These are phyloP conservation scores for Collybiopsis luxurians DNA, from an alignment of 768 basidiomycete genomes.

Conservation along the genomic window DNA sequence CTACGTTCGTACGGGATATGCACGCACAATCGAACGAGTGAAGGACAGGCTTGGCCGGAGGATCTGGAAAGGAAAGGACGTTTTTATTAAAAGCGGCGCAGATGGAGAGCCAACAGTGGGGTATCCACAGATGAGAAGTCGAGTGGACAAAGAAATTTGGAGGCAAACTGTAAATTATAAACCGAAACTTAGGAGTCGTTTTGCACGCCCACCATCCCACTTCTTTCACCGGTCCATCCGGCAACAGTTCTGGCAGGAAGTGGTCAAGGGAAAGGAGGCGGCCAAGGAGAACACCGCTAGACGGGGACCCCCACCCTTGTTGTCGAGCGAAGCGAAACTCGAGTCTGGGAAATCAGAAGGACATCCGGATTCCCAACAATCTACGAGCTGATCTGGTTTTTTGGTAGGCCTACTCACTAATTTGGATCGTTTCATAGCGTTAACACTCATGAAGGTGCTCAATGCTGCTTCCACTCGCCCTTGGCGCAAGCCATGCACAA, in stretches of 20 bases:
- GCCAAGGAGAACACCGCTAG: not conserved
- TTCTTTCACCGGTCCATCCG: not conserved
- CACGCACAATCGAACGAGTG: conserved; percentile 55
- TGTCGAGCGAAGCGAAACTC: too few species aligned
- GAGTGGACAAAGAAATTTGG: not conserved
- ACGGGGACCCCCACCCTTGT: too few species aligned
- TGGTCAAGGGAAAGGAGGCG: not conserved
- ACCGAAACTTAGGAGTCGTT: not conserved
- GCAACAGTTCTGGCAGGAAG: conserved; percentile 1
- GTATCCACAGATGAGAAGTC: not conserved
- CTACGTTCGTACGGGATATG: conserved; percentile 39
- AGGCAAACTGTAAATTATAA: conserved; percentile 3
- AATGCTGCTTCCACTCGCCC: too few species aligned
- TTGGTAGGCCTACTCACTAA: too few species aligned
- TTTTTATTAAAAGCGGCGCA: conserved; percentile 40
- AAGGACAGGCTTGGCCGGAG: conserved; percentile 81
- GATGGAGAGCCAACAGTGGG: not conserved
- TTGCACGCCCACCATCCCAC: conserved; percentile 1
- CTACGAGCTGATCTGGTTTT: too few species aligned
- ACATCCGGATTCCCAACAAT: too few species aligned
- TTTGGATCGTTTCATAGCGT: too few species aligned
- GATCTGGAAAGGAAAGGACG: conserved; percentile 57
- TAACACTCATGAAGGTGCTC: too few species aligned
- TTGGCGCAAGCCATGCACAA: too few species aligned
- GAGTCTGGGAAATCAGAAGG: too few species aligned